phyloP scores from a whole-genome alignment of 2,329 filamentous ascomycete species.

The Xylaria sp. region DNA sequence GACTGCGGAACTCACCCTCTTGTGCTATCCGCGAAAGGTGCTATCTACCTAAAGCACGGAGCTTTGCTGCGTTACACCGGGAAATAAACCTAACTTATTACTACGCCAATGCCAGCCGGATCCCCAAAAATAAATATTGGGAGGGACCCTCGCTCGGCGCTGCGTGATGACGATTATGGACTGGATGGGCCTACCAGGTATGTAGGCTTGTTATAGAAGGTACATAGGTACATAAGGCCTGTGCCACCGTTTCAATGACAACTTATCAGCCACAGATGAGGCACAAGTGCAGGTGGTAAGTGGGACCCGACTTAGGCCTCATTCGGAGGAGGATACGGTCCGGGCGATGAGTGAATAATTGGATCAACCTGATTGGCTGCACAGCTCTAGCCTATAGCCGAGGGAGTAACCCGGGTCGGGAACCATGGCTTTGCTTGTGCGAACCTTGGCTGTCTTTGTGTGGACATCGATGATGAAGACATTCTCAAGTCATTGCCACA shows the following conservation, averaged over 20 bases:
- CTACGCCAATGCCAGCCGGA: constrained; percentile 1
- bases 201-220: not conserved
- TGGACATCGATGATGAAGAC: constrained; percentile 47
- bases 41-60: not conserved
- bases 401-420: constrained; percentile 47
- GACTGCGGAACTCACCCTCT: constrained; percentile 4
- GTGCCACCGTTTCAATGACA: not conserved
- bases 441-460: constrained; percentile 20
- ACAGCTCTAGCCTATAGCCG: constrained; percentile 43
- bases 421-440: constrained; percentile 17
- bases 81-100: constrained; percentile 6
- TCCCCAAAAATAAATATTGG: constrained; percentile 33
- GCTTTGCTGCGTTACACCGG: constrained; percentile 14
- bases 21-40: constrained; percentile 6
- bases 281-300: not conserved
- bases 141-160: constrained; percentile 14
- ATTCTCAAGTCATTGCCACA: constrained; percentile 44
- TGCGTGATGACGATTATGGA: constrained; percentile 33
- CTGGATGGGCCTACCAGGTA: constrained; percentile 6
- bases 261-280: constrained; percentile 16
- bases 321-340: constrained; percentile 39
- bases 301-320: not conserved
- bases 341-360: constrained; percentile 49
- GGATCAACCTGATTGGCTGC: constrained; percentile 45
- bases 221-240: not conserved